A percentile compares a stretch with the other conserved stretches of the same genome.
Conservation (phyloP, 345 rosid genomes). For the Toxicodendron radicans region DNA sequence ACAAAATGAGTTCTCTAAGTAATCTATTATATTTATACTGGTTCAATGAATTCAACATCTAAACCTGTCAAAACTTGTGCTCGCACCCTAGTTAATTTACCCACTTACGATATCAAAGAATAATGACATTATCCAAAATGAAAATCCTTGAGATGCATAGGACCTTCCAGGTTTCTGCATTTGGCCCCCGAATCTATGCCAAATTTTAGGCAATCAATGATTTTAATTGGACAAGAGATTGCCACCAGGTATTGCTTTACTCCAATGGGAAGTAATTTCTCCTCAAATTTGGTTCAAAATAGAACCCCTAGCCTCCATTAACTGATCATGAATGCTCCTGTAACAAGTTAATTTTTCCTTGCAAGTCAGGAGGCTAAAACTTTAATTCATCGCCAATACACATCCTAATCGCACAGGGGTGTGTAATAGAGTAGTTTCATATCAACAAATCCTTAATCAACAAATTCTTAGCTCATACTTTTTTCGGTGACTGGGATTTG, state of each 20-base stretch:
- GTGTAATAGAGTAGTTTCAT: not conserved
- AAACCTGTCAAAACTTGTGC: too few species aligned
- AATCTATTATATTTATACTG: too few species aligned
- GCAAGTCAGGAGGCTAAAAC: too few species aligned
- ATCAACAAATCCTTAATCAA: not conserved
- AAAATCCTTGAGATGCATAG: not conserved
- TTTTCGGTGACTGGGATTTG: not conserved
- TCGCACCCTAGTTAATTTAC: too few species aligned
- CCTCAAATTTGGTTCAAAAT: too few species aligned
- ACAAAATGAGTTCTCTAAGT: not conserved
- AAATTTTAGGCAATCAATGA: not conserved
- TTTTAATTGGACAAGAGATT: not conserved
- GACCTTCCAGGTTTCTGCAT: constrained; percentile 6
- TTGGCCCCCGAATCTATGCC: not conserved
- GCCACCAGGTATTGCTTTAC: not conserved
- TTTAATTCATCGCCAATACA: not conserved
- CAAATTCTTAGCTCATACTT: not conserved
- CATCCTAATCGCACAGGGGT: not conserved
- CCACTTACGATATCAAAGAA: not conserved
- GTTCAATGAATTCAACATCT: too few species aligned
- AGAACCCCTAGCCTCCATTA: too few species aligned
- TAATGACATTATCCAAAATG: not conserved
- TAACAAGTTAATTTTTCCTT: too few species aligned
- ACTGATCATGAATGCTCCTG: too few species aligned
- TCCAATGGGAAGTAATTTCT: not conserved